phyloP scores from a whole-genome alignment of 179 eudicot species.

The Corrigiola litoralis region DNA sequence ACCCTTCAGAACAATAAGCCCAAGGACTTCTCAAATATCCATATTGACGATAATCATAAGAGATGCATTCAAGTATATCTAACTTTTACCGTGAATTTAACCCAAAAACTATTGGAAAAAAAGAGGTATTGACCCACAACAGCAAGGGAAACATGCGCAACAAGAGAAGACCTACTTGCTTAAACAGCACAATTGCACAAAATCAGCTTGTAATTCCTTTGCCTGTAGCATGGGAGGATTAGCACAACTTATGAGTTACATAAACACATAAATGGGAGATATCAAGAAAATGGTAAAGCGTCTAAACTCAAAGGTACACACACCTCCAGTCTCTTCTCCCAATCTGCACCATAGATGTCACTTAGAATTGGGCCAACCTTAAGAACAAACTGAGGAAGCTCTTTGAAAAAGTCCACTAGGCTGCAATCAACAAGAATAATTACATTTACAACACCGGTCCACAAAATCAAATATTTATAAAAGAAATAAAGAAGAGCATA shows the following conservation, averaged over 20 bases:
- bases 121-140: neutral
- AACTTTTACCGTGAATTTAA: too few species aligned
- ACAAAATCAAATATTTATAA: neutral
- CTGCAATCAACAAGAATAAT: slow-evolving; percentile 33
- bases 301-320: neutral
- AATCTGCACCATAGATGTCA: slow-evolving; percentile 69
- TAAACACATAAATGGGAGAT: neutral
- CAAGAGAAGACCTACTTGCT: slow-evolving; percentile 65
- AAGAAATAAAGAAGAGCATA: neutral
- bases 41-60: neutral
- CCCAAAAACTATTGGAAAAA: neutral
- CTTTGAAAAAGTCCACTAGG: slow-evolving; percentile 82
- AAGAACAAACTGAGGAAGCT: slow-evolving; percentile 79
- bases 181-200: slow-evolving; percentile 69
- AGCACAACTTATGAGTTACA: neutral
- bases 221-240: slow-evolving; percentile 40
- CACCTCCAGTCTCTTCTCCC: slow-evolving; percentile 94
- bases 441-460: neutral
- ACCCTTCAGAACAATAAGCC: neutral
- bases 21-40: neutral
- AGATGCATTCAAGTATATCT: too few species aligned
- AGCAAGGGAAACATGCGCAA: slow-evolving; percentile 1
- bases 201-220: slow-evolving; percentile 84
- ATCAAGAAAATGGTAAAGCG: neutral
- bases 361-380: slow-evolving; percentile 62